Conservation (phyloP, 1,284 basidiomycete species). For the Ustilago cynodontis region DNA sequence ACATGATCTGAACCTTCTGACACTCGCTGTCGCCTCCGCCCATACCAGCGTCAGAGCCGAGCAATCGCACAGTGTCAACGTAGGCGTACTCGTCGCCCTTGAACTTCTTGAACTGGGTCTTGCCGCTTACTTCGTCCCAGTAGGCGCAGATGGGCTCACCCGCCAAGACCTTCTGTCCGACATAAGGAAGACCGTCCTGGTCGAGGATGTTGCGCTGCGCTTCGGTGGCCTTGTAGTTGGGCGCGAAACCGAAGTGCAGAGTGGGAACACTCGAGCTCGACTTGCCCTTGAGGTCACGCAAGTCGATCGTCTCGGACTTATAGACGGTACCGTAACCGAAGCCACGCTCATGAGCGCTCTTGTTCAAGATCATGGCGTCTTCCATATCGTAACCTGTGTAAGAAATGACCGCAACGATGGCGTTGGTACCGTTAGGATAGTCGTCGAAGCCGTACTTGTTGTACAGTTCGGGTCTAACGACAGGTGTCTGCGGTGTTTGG, state of each 20-base stretch:
- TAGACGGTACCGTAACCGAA: slow-evolving; percentile 98
- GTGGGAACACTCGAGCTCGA: slow-evolving; percentile 70
- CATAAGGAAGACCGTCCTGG: slow-evolving; percentile 83
- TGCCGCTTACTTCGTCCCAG: slow-evolving; percentile 85
- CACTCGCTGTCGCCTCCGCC: slow-evolving; percentile 81
- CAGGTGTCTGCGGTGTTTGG: slow-evolving; percentile 92
- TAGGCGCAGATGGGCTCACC: slow-evolving; percentile 84
- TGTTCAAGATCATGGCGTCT: slow-evolving; percentile 99
- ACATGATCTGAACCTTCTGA: slow-evolving; percentile 92
- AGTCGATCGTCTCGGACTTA: slow-evolving; percentile 92
- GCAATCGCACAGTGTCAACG: slow-evolving; percentile 89
- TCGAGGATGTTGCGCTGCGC: slow-evolving; percentile 77
- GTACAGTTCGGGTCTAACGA: slow-evolving; percentile 91
- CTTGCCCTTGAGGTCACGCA: slow-evolving; percentile 77
- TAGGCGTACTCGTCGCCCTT: slow-evolving; percentile 95
- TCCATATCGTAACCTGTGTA: slow-evolving; percentile 99
- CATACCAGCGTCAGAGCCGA: slow-evolving; percentile 80
- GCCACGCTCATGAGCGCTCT: slow-evolving; percentile 96
- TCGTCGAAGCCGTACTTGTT: slow-evolving; percentile 98
- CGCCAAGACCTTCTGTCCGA: slow-evolving; percentile 79
- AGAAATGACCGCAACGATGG: slow-evolving; percentile 97
- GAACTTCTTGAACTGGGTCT: slow-evolving; percentile 91
- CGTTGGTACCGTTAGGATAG: slow-evolving; percentile 98
- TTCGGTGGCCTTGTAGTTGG: slow-evolving; percentile 61
- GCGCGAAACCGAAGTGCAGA: slow-evolving; percentile 84